Conservation (phyloP, 2,329 filamentous ascomycete species). For the Blastomyces emzantsi region DNA sequence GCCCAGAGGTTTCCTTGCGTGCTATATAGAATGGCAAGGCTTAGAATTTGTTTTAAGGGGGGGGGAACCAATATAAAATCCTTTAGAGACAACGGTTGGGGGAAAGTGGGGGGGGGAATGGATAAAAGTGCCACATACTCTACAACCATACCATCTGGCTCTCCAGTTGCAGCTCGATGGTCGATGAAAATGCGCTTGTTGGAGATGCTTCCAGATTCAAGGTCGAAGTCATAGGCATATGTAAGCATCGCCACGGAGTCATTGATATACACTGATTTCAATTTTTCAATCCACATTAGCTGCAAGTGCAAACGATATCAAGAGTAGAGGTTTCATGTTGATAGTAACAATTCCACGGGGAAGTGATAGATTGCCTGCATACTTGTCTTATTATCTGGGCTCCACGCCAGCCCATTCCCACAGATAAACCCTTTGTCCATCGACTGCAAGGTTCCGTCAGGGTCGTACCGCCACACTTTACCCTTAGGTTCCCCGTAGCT, state of each 20-base stretch:
- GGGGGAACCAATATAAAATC: neutral
- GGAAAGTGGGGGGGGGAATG: neutral
- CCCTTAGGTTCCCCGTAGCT: constrained; percentile 24
- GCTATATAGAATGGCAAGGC: constrained; percentile 13
- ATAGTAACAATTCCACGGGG: constrained; percentile 13
- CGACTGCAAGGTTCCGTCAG: constrained; percentile 50
- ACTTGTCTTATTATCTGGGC: constrained; percentile 55
- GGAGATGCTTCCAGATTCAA: constrained; percentile 50
- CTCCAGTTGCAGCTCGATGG: constrained; percentile 21
- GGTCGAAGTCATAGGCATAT: constrained; percentile 65
- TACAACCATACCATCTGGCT: constrained; percentile 34
- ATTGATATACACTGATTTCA: constrained; percentile 60
- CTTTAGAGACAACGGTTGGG: neutral
- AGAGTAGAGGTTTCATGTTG: constrained; percentile 18
- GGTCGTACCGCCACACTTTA: constrained; percentile 35
- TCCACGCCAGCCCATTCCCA: constrained; percentile 81
- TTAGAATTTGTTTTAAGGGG: neutral
- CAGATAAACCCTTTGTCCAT: constrained; percentile 57
- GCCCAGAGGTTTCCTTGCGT: constrained; percentile 33
- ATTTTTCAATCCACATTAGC: constrained; percentile 16
- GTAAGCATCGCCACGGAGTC: constrained; percentile 65
- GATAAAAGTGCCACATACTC: constrained; percentile 23
- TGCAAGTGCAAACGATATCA: neutral
- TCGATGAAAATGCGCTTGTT: constrained; percentile 64
- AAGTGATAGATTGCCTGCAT: constrained; percentile 14